A percentile compares a stretch with the other conserved stretches of the same genome.
These are phyloP conservation scores for Clitoria ternatea DNA, from an alignment of 306 rosid species.

Conservation along the genomic window DNA sequence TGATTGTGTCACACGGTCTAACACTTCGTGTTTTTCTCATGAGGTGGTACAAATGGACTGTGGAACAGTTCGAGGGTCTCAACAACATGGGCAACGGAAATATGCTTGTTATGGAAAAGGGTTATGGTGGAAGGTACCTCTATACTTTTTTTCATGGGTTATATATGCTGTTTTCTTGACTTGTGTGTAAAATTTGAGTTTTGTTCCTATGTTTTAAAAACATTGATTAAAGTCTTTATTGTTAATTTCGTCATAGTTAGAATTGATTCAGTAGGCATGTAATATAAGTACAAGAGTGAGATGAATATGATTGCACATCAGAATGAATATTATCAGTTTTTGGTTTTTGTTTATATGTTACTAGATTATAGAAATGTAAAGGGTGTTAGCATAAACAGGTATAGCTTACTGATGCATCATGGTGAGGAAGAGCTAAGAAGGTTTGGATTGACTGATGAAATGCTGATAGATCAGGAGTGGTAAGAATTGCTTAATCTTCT, in stretches of 20 bases:
- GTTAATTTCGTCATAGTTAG: too few species aligned
- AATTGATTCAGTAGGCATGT: too few species aligned
- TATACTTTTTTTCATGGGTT: too few species aligned
- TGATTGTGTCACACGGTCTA: conserved; percentile 78
- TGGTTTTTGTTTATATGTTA: background rate
- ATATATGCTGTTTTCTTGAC: too few species aligned
- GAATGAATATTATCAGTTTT: too few species aligned
- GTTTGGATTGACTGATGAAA: conserved; percentile 80
- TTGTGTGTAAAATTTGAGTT: too few species aligned
- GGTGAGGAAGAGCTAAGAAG: conserved; percentile 57
- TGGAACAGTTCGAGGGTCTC: conserved; percentile 66
- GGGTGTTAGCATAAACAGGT: conserved; percentile 32
- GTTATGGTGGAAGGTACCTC: conserved; percentile 89
- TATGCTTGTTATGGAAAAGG: conserved; percentile 72
- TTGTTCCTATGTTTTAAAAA: too few species aligned
- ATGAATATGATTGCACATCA: too few species aligned
- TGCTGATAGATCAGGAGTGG: conserved; percentile 86
- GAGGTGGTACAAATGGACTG: conserved; percentile 98
- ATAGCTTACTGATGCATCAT: conserved; percentile 65
- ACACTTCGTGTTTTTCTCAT: conserved; percentile 83
- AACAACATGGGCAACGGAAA: conserved; percentile 61
- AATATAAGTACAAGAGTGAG: too few species aligned
- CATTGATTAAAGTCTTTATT: too few species aligned
- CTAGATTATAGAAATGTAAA: background rate
- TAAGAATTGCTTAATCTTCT: conserved; percentile 3